These are phyloP conservation scores for Hanseniaspora clermontiae DNA, from an alignment of 805 yeast species.

Conservation along the genomic window DNA sequence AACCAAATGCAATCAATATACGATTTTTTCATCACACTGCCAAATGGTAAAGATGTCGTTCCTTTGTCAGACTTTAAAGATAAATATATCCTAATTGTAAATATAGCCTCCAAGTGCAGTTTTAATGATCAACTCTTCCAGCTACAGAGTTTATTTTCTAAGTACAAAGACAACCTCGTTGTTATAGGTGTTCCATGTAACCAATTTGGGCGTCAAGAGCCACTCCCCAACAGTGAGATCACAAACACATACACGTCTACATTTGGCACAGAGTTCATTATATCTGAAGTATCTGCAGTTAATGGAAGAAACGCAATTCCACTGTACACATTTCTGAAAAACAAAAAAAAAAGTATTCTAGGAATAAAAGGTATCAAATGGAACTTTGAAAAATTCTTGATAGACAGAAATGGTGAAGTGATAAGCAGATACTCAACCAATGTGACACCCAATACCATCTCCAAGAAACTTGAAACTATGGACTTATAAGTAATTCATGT, in stretches of 20 bases:
- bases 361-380: conserved; percentile 64
- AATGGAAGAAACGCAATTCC: conserved; percentile 61
- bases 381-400: conserved; percentile 68
- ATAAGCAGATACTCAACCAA: conserved; percentile 42
- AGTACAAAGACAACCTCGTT: conserved; percentile 47
- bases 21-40: conserved; percentile 48
- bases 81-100: conserved; percentile 73
- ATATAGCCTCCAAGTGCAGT: conserved; percentile 83
- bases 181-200: conserved; percentile 82
- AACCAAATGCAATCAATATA: neutral
- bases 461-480: conserved; percentile 28
- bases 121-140: conserved; percentile 71
- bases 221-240: conserved; percentile 55
- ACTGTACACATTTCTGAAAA: conserved; percentile 58
- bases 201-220: conserved; percentile 79
- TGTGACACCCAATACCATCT: conserved; percentile 42
- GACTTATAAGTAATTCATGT: conserved; percentile 25
- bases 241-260: conserved; percentile 56
- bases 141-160: conserved; percentile 53
- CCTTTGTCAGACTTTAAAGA: conserved; percentile 53
- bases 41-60: conserved; percentile 45
- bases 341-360: conserved; percentile 42
- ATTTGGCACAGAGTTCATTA: conserved; percentile 70
- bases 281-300: conserved; percentile 62
- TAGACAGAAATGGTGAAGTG: conserved; percentile 46